A percentile compares a stretch with the other conserved stretches of the same genome.
phyloP scores from a whole-genome alignment of 169 alveolate species.

The Miamiensis avidus region DNA sequence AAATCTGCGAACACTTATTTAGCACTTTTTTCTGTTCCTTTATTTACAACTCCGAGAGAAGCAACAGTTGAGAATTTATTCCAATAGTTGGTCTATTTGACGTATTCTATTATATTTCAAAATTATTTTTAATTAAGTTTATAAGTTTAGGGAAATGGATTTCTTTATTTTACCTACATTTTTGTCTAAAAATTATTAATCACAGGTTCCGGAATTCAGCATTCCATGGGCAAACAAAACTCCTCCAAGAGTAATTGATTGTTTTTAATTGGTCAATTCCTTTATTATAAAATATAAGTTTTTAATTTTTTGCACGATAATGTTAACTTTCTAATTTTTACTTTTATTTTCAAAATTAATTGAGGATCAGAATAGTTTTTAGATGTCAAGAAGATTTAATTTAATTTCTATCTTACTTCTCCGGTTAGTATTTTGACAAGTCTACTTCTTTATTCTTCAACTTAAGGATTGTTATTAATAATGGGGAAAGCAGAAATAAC shows the following conservation, averaged over 20 bases:
- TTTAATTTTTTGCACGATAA: no score
- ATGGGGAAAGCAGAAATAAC: conserved; percentile 42
- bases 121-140: conserved; percentile 22
- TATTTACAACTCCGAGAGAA: conserved; percentile 96
- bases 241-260: not conserved
- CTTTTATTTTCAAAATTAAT: conserved; percentile 12
- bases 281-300: no score
- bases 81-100: conserved; percentile 96
- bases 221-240: not conserved
- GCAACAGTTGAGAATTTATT: conserved; percentile 98
- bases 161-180: not conserved
- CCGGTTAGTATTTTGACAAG: conserved; percentile 47
- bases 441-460: conserved; percentile 32
- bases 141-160: conserved; percentile 18
- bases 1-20: conserved; percentile 53
- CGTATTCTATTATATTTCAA: conserved; percentile 83
- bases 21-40: conserved; percentile 74
- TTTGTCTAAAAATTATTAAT: not conserved
- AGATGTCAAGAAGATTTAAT: conserved; percentile 33
- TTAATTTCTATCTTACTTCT: conserved; percentile 44
- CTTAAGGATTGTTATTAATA: conserved; percentile 27
- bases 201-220: not conserved
- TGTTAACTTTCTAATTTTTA: no score
- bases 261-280: not conserved
- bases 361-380: conserved; percentile 34